Evolutionary conservation across 352 stramenopile species (phyloP).

Genomic region (Phytophthora niederhauseri): DNA sequence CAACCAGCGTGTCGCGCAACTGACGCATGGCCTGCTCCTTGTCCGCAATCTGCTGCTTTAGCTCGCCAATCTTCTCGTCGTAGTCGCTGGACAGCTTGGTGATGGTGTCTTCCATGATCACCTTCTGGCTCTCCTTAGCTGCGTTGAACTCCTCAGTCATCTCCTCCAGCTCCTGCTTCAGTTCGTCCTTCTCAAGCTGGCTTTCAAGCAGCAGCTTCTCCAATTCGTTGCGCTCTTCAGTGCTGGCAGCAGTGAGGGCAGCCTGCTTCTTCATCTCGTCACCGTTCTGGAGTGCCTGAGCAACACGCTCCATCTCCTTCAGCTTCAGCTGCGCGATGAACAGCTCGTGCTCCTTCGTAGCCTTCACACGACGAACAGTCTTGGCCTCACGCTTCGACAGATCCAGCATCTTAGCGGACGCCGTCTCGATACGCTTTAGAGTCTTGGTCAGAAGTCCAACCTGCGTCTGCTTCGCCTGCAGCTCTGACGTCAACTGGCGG

Average conservation of each 20-base stretch:
- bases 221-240: conserved; percentile 47
- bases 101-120: conserved; percentile 46
- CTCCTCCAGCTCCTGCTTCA: conserved; percentile 58
- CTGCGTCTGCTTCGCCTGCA: conserved; percentile 68
- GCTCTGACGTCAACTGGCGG: conserved; percentile 52
- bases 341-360: conserved; percentile 70
- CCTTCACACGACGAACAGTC: conserved; percentile 51
- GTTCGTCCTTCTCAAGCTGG: conserved; percentile 56
- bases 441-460: conserved; percentile 61
- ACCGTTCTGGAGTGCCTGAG: conserved; percentile 33
- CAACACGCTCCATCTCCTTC: conserved; percentile 63
- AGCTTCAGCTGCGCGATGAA: conserved; percentile 64
- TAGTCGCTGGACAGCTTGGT: conserved; percentile 57
- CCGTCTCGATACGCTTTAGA: conserved; percentile 60
- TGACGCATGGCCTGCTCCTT: conserved; percentile 56
- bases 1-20: conserved; percentile 49
- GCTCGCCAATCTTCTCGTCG: conserved; percentile 45
- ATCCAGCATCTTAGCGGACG: conserved; percentile 49
- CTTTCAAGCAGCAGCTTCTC: conserved; percentile 58
- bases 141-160: conserved; percentile 46
- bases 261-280: conserved; percentile 43
- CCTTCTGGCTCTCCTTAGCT: conserved; percentile 44
- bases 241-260: conserved; percentile 34
- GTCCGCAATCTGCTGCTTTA: conserved; percentile 47
- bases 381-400: conserved; percentile 59